Base-by-base conservation (phyloP, 345 rosid genomes). In the Ricinus communis region DNA sequence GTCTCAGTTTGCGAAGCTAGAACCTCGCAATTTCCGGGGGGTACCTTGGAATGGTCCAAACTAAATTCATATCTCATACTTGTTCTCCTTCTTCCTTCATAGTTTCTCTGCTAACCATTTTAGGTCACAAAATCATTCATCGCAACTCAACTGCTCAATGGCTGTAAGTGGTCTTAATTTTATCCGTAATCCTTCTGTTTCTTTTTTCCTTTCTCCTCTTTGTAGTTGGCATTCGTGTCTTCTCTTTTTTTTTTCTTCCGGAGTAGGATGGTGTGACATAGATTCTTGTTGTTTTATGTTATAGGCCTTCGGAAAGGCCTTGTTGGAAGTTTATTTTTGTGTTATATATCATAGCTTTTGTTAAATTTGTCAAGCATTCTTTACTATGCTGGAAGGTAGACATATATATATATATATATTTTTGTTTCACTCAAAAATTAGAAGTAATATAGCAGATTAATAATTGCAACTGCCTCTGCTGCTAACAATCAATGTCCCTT, bases 91-190 rank as follows among this genome's bases (percentile, higher is more conserved):
- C 46, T 53, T 11, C 40, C 50, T 41, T 40, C 49, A 38, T 27
- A 7, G 16, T 27, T 40, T 7, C 51, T 7, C 14, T 22, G 12
- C 30, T 30, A 63, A 30, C 46, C 2, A 46, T 1, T 25, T 45
- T 18, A 27, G 38, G 16, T 7, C 1, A 18, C 16, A 64, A 2
- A 16, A 68, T 19, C 31, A 27, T 6, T 12, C 33, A 2, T 2
- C 6, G 6, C 38, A 33, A 36, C 50, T 25, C 19, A 13, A 18
- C 62, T 46, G 41, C 24, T 36, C 59, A 38, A 71, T 62, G 67
- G 41, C 62, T 24, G 74, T 71, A 61, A 62, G 67, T 71, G 16
- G 59, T 28, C 27, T 5, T n/a, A n/a, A n/a, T n/a, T 47, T 8
- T 41, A 41, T 18, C 22, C 4, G 0, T 1, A 2, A 19, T 5